Evolutionary conservation across 345 rosid species (phyloP).

Genomic region (Acer saccharum): DNA sequence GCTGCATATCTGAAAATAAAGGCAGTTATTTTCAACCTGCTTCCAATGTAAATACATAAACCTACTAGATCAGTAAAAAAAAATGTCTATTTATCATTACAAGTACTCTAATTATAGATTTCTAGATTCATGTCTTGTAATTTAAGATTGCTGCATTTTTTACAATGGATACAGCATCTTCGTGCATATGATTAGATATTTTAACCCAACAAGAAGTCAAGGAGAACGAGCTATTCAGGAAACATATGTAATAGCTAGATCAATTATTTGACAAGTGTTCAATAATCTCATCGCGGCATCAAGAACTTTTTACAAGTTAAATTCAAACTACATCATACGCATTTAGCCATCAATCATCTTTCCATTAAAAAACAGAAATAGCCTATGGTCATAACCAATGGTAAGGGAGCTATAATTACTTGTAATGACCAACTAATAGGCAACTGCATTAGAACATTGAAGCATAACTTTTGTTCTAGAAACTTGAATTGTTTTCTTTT

Average conservation of each 20-base stretch:
- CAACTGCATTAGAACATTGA: not conserved
- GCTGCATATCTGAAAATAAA: constrained; percentile 57
- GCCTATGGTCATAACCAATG: not conserved
- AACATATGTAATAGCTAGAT: not conserved
- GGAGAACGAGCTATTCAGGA: not conserved
- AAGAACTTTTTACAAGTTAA: not conserved
- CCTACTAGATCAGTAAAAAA: not conserved
- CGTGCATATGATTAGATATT: not conserved
- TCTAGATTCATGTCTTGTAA: not conserved
- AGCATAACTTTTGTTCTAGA: not conserved
- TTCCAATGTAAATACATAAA: not conserved
- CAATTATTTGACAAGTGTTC: not conserved
- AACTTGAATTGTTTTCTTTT: not conserved
- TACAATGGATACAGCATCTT: not conserved
- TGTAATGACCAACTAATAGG: no score
- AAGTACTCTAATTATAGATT: not conserved
- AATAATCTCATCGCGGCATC: not conserved
- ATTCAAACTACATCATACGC: no score
- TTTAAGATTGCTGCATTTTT: not conserved
- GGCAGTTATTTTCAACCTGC: not conserved
- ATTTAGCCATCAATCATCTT: not conserved
- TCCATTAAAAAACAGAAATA: not conserved
- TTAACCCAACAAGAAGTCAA: not conserved
- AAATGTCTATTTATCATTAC: constrained; percentile 6
- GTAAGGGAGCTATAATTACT: not conserved